Evolutionary conservation across 2,329 filamentous ascomycete species (phyloP).

Genomic region (Cladorrhinum sp.): DNA sequence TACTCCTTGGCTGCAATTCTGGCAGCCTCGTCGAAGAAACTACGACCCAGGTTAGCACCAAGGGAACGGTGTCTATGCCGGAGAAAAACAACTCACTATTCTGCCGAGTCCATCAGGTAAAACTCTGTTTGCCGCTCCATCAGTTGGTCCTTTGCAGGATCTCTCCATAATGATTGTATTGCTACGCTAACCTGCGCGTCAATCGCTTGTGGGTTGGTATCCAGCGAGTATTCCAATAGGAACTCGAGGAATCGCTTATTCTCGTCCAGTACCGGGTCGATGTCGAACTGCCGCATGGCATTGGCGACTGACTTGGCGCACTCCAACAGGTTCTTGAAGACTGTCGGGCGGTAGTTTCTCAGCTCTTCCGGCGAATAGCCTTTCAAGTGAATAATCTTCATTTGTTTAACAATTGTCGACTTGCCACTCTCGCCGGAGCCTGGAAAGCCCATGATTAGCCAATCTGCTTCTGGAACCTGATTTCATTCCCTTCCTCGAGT

Average conservation of each 20-base stretch:
- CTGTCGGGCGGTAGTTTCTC: constrained; percentile 88
- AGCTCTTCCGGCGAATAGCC: constrained; percentile 94
- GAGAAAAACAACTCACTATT: constrained; percentile 67
- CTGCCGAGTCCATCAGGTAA: constrained; percentile 98
- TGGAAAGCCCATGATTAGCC: constrained; percentile 36
- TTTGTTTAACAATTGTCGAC: constrained; percentile 99
- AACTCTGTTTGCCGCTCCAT: constrained; percentile 97
- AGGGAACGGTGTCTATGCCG: background rate
- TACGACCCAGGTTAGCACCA: constrained; percentile 40
- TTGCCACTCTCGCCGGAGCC: constrained; percentile 98
- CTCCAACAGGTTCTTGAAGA: constrained; percentile 97
- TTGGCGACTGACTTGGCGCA: constrained; percentile 91
- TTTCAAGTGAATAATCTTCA: constrained; percentile 99
- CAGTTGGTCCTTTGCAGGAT: constrained; percentile 75
- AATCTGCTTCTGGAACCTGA: background rate
- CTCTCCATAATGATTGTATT: constrained; percentile 84
- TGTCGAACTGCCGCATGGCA: constrained; percentile 88
- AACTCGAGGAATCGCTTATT: constrained; percentile 76
- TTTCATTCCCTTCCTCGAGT: background rate
- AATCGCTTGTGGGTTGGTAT: constrained; percentile 85
- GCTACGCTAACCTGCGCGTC: constrained; percentile 79
- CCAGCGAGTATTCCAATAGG: constrained; percentile 81
- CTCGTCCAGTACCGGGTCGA: constrained; percentile 69
- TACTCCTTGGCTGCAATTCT: constrained; percentile 84
- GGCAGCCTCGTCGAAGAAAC: constrained; percentile 91